These are phyloP conservation scores for Tulasnella sp. DNA, from an alignment of 768 basidiomycete species.

Conservation along the genomic window DNA sequence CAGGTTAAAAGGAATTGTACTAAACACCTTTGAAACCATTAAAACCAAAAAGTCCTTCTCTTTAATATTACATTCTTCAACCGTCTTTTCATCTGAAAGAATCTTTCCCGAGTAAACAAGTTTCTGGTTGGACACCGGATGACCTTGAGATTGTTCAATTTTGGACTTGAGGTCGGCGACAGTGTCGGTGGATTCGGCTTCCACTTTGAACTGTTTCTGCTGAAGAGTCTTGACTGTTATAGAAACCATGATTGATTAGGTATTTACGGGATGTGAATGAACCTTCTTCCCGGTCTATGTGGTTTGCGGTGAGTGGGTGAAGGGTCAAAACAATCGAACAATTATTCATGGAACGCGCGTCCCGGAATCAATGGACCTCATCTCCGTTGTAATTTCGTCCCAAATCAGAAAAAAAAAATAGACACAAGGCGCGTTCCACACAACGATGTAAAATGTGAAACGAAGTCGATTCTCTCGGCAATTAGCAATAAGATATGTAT, in stretches of 20 bases:
- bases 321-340: too few species aligned
- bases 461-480: too few species aligned
- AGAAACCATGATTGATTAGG: too few species aligned
- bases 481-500: too few species aligned
- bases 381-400: background rate
- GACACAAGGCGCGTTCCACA: too few species aligned
- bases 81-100: constrained; percentile 71
- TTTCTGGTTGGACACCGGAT: constrained; percentile 67
- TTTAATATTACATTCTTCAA: constrained; percentile 82
- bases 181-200: constrained; percentile 62
- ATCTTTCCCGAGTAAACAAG: constrained; percentile 95
- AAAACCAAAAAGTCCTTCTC: constrained; percentile 99
- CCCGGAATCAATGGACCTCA: too few species aligned
- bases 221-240: constrained; percentile 89
- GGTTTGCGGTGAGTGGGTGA: too few species aligned
- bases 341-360: too few species aligned
- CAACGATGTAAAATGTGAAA: too few species aligned
- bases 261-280: too few species aligned
- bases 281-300: too few species aligned
- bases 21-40: constrained; percentile 85
- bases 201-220: constrained; percentile 84
- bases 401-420: constrained; percentile 1
- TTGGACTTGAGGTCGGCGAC: constrained; percentile 69
- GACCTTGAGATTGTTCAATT: constrained; percentile 64
- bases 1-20: background rate